Percentiles rank a stretch among this genome's conserved stretches.
phyloP scores from a whole-genome alignment of 2,329 filamentous ascomycete genomes.

The Penicillium sp. region DNA sequence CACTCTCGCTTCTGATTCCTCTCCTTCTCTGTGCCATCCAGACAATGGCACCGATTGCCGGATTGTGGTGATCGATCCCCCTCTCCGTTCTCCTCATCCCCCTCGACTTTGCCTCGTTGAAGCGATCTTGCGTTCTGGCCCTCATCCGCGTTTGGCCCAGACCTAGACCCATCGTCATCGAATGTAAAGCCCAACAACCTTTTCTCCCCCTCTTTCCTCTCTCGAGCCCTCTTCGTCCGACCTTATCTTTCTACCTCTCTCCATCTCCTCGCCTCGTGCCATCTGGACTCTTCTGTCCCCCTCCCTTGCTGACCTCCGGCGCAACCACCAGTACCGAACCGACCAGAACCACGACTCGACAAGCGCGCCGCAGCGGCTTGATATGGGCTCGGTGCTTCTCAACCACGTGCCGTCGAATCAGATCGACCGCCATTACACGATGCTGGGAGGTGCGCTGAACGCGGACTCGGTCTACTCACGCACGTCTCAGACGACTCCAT shows the following conservation, averaged over 20 bases:
- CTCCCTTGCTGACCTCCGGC: slow-evolving; percentile 12
- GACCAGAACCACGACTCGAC: not conserved
- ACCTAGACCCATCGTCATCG: slow-evolving; percentile 14
- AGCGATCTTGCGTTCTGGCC: slow-evolving; percentile 3
- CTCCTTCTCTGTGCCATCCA: not conserved
- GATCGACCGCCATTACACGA: slow-evolving; percentile 64
- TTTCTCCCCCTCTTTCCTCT: not conserved
- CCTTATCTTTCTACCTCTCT: slow-evolving; percentile 6
- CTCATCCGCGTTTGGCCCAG: not conserved
- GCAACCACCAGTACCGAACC: slow-evolving; percentile 1
- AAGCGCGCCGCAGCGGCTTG: slow-evolving; percentile 36
- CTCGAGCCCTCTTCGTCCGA: not conserved
- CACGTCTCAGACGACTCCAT: slow-evolving; percentile 21
- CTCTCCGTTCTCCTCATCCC: not conserved
- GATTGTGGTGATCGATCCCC: not conserved
- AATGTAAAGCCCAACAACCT: slow-evolving; percentile 8
- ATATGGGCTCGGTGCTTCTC: slow-evolving; percentile 64
- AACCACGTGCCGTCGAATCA: slow-evolving; percentile 74
- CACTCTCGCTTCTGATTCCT: not conserved
- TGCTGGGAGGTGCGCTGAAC: slow-evolving; percentile 55
- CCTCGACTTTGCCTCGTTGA: not conserved
- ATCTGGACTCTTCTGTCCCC: slow-evolving; percentile 4
- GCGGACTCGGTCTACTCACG: slow-evolving; percentile 42
- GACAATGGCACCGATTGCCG: slow-evolving; percentile 1
- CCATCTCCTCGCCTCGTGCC: not conserved